Percentiles rank a stretch among this genome's conserved stretches.
Conservation (phyloP, 1,284 basidiomycete species). For the Trametes versicolor region DNA sequence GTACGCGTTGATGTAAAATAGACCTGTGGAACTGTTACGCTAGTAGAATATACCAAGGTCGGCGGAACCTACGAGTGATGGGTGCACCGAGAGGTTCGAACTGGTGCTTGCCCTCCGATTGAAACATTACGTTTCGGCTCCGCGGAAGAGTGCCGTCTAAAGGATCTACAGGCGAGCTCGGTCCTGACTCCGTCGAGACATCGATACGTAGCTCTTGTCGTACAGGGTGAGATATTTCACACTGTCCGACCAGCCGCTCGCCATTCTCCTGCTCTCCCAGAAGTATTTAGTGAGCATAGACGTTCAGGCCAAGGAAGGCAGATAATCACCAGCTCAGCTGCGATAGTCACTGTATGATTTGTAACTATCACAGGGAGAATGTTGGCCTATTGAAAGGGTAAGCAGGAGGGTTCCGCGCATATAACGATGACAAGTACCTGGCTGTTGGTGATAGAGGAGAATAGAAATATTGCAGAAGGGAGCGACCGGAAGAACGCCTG, state of each 20-base stretch:
- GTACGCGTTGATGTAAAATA: slow-evolving; percentile 95
- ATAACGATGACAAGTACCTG: slow-evolving; percentile 46
- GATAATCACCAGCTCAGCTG: slow-evolving; percentile 83
- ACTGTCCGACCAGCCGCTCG: slow-evolving; percentile 89
- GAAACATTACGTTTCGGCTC: slow-evolving; percentile 75
- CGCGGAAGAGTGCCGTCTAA: slow-evolving; percentile 56
- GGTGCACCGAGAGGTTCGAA: slow-evolving; percentile 71
- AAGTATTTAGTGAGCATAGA: slow-evolving; percentile 5
- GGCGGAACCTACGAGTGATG: slow-evolving; percentile 66
- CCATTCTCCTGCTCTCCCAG: slow-evolving; percentile 67
- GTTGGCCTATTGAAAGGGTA: slow-evolving; percentile 60
- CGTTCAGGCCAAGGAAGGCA: neutral
- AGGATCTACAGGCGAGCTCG: slow-evolving; percentile 54
- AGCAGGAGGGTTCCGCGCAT: slow-evolving; percentile 13
- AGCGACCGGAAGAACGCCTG: slow-evolving; percentile 89
- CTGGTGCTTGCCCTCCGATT: slow-evolving; percentile 59
- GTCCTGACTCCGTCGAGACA: slow-evolving; percentile 38
- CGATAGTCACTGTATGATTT: slow-evolving; percentile 97
- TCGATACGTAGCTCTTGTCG: slow-evolving; percentile 45
- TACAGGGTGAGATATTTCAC: slow-evolving; percentile 96
- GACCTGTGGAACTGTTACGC: slow-evolving; percentile 52
- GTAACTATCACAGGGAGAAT: slow-evolving; percentile 94
- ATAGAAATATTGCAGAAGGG: slow-evolving; percentile 95
- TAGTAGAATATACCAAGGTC: neutral
- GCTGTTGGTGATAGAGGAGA: slow-evolving; percentile 91